These are phyloP conservation scores for Microdochium bolleyi DNA, from an alignment of 2,329 filamentous ascomycete species.

Conservation along the genomic window DNA sequence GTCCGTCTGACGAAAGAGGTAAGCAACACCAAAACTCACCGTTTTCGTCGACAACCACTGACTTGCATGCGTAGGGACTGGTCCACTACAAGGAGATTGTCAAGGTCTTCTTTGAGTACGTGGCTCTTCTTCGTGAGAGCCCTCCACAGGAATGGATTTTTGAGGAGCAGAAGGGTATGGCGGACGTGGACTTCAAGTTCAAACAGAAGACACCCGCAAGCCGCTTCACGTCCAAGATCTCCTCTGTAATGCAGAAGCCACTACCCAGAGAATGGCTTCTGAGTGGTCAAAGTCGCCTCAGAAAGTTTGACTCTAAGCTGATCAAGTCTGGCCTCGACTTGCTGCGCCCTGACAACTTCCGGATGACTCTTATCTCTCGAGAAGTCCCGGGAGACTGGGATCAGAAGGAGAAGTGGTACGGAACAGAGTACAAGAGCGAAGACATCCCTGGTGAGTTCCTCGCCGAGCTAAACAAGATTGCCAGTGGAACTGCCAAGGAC, in stretches of 20 bases:
- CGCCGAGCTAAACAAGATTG: slow-evolving; percentile 58
- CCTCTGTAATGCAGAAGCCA: slow-evolving; percentile 84
- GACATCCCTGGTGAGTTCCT: slow-evolving; percentile 72
- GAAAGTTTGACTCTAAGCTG: slow-evolving; percentile 70
- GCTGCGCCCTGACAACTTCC: slow-evolving; percentile 82
- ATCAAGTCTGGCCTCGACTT: slow-evolving; percentile 69
- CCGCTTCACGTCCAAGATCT: slow-evolving; percentile 78
- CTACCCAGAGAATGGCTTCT: slow-evolving; percentile 81
- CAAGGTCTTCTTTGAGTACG: slow-evolving; percentile 84
- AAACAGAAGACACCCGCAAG: slow-evolving; percentile 87
- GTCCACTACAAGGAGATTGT: slow-evolving; percentile 75
- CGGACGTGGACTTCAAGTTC: slow-evolving; percentile 92
- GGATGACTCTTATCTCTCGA: slow-evolving; percentile 74
- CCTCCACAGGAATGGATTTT: slow-evolving; percentile 90
- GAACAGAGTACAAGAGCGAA: slow-evolving; percentile 83
- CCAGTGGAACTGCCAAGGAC: slow-evolving; percentile 44
- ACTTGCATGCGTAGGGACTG: slow-evolving; percentile 40
- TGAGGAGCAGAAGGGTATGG: slow-evolving; percentile 81
- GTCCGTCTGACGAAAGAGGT: slow-evolving; percentile 78
- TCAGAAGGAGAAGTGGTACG: slow-evolving; percentile 93
- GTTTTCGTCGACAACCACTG: slow-evolving; percentile 6
- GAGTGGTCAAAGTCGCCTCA: slow-evolving; percentile 68
- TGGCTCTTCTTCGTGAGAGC: slow-evolving; percentile 73
- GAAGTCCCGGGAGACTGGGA: slow-evolving; percentile 80
- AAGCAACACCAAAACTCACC: slow-evolving; percentile 7